These are phyloP conservation scores for Alternaria brassicicola DNA, from an alignment of 2,329 filamentous ascomycete genomes.

Conservation along the genomic window DNA sequence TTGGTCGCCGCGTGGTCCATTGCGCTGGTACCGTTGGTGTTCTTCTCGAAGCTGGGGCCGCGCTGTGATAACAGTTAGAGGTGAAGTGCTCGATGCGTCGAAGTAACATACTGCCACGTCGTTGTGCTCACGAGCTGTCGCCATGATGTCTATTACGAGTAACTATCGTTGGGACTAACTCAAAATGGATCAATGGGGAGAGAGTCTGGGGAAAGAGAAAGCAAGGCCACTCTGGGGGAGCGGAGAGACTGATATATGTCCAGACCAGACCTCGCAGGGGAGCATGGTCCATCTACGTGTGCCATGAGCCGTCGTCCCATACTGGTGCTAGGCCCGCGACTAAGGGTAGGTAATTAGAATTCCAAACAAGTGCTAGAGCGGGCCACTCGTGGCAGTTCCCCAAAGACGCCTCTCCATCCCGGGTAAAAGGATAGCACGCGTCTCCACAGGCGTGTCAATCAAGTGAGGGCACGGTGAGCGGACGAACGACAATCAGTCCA, in stretches of 20 bases:
- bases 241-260: conserved; percentile 41
- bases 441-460: conserved; percentile 28
- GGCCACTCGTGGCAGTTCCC: conserved; percentile 39
- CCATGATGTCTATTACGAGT: conserved; percentile 43
- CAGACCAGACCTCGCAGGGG: conserved; percentile 27
- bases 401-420: conserved; percentile 39
- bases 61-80: conserved; percentile 26
- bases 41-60: conserved; percentile 32
- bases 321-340: conserved; percentile 26
- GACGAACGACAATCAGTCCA: conserved; percentile 33
- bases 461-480: conserved; percentile 25
- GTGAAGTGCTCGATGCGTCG: not conserved
- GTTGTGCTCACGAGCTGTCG: conserved; percentile 50
- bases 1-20: conserved; percentile 50
- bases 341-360: conserved; percentile 36
- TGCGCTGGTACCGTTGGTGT: conserved; percentile 40
- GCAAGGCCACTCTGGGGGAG: conserved; percentile 35
- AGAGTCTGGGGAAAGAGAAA: conserved; percentile 34
- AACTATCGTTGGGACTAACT: conserved; percentile 1
- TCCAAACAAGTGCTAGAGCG: conserved; percentile 37
- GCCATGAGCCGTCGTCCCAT: conserved; percentile 39
- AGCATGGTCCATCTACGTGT: conserved; percentile 38
- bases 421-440: conserved; percentile 42
- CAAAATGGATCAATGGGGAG: not conserved
- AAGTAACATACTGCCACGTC: conserved; percentile 34